phyloP scores from a whole-genome alignment of 2,329 filamentous ascomycete species.

The Cladosporium sphaerospermum region DNA sequence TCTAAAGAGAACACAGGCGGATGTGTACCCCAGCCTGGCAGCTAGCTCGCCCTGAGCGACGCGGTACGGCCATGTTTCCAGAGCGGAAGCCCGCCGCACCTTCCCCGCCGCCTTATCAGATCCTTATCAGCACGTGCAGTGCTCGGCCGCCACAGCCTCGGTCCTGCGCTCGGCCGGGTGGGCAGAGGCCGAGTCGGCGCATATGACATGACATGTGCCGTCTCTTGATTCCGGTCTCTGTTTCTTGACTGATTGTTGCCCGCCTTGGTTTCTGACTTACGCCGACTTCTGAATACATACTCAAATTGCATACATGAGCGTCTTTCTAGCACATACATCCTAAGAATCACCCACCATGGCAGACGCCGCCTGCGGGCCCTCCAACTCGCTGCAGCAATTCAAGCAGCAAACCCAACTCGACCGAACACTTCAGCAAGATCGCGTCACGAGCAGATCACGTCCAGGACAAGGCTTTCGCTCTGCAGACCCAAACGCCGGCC shows the following conservation, averaged over 20 bases:
- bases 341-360: conserved; percentile 45
- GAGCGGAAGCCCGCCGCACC: not conserved
- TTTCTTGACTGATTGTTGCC: not conserved
- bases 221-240: not conserved
- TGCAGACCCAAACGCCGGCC: conserved; percentile 46
- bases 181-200: not conserved
- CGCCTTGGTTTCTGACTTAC: not conserved
- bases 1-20: not conserved
- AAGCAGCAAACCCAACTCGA: conserved; percentile 64
- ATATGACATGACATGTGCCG: not conserved
- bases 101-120: not conserved
- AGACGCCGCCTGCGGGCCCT: conserved; percentile 66
- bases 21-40: not conserved
- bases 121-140: not conserved
- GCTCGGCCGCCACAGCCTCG: not conserved
- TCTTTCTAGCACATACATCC: not conserved
- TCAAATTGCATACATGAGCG: not conserved
- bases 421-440: conserved; percentile 67
- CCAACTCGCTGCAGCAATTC: conserved; percentile 68
- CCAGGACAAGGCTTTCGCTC: conserved; percentile 56
- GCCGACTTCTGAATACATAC: not conserved
- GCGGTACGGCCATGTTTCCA: not conserved
- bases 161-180: not conserved
- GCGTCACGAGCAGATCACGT: conserved; percentile 47
- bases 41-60: not conserved